A percentile compares a stretch with the other conserved stretches of the same genome.
Conservation (phyloP, 805 yeast genomes). For the Starmerella apis region DNA sequence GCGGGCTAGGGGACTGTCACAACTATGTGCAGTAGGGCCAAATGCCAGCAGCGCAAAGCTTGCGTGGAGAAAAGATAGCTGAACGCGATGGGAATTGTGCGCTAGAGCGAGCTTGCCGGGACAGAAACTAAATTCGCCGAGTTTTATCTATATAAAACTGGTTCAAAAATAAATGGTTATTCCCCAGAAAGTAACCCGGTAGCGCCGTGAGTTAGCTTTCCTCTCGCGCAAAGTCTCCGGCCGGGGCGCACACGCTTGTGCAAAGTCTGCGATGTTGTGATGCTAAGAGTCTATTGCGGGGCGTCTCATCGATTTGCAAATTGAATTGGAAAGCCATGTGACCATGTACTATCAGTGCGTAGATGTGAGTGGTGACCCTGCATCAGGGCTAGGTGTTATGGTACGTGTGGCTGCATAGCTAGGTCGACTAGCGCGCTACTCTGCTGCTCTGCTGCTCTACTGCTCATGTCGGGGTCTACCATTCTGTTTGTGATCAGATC, state of each 20-base stretch:
- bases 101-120: not conserved
- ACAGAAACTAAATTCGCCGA: not conserved
- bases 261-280: not conserved
- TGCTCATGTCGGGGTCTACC: too few species aligned
- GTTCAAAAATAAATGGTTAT: not conserved
- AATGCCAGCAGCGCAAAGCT: not conserved
- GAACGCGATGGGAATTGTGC: too few species aligned
- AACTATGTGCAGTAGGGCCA: not conserved
- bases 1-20: conserved; percentile 8
- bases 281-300: not conserved
- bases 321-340: not conserved
- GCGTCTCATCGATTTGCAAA: not conserved
- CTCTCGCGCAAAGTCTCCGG: not conserved
- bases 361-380: not conserved
- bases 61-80: not conserved
- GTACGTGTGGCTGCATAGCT: not conserved
- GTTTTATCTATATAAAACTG: not conserved
- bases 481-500: too few species aligned
- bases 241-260: not conserved
- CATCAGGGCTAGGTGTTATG: not conserved
- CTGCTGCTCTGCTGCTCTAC: too few species aligned
- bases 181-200: not conserved
- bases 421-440: not conserved
- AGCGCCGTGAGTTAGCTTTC: not conserved
- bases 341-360: conserved; percentile 3